These are phyloP conservation scores for Oligophagozyma castellii DNA, from an alignment of 1,139 yeast genomes.

Conservation along the genomic window DNA sequence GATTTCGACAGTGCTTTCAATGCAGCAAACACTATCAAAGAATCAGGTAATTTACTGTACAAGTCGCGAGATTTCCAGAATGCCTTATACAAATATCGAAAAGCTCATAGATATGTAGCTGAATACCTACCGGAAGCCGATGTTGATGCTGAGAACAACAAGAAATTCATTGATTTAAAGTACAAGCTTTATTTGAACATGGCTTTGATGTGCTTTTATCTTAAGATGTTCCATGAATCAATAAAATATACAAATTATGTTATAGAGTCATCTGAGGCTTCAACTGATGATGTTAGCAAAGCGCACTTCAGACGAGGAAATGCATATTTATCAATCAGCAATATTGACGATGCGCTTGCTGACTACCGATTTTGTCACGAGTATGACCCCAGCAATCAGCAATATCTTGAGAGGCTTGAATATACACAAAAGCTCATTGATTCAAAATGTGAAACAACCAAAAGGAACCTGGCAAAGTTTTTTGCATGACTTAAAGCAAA, in stretches of 20 bases:
- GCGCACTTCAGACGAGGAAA: constrained; percentile 49
- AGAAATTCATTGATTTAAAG: constrained; percentile 40
- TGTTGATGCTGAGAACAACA: constrained; percentile 40
- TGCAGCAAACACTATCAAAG: constrained; percentile 44
- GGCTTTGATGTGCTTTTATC: constrained; percentile 37
- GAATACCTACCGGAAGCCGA: constrained; percentile 61
- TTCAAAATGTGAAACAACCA: constrained; percentile 35
- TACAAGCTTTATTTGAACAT: constrained; percentile 49
- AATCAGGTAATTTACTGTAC: constrained; percentile 48
- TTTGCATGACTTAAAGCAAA: constrained; percentile 21
- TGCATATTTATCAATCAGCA: constrained; percentile 31
- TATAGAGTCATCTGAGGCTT: constrained; percentile 32
- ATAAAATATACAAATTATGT: constrained; percentile 41
- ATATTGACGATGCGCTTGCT: constrained; percentile 36
- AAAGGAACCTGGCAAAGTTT: constrained; percentile 44
- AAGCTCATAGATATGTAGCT: constrained; percentile 52
- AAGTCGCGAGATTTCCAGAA: constrained; percentile 37
- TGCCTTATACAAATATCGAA: constrained; percentile 47
- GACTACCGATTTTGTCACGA: constrained; percentile 34
- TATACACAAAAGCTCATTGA: constrained; percentile 30
- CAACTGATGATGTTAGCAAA: constrained; percentile 41
- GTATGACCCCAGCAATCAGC: constrained; percentile 38
- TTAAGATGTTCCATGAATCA: constrained; percentile 33
- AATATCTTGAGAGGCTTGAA: constrained; percentile 32
- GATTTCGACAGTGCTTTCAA: constrained; percentile 38